A percentile compares a stretch with the other conserved stretches of the same genome.
Conservation (phyloP, 495 filamentous ascomycete species). For the Ramalina peruviana region DNA sequence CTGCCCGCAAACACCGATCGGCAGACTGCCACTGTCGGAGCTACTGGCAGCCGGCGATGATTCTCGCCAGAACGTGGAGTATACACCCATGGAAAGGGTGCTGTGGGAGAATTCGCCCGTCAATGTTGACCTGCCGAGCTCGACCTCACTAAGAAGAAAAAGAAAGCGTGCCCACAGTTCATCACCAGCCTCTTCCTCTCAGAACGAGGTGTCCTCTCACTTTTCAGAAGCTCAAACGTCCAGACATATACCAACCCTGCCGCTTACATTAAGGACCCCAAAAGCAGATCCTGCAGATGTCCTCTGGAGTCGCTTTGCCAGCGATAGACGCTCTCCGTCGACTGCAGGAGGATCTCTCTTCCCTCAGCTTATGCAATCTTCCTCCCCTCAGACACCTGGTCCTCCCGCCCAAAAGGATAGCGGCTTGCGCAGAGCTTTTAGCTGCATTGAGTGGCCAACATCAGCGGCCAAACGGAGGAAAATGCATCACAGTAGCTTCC, state of each 20-base stretch:
- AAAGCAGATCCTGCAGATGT: slow-evolving; percentile 72
- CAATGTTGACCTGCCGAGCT: slow-evolving; percentile 30
- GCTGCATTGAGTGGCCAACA: slow-evolving; percentile 49
- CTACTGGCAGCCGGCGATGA: slow-evolving; percentile 62
- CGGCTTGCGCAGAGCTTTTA: slow-evolving; percentile 50
- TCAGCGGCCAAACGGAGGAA: slow-evolving; percentile 41
- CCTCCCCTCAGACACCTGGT: slow-evolving; percentile 49
- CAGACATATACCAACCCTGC: slow-evolving; percentile 37
- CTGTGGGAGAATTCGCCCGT: slow-evolving; percentile 50
- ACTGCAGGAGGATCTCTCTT: slow-evolving; percentile 34
- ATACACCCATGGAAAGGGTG: slow-evolving; percentile 58
- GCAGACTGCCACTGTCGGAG: slow-evolving; percentile 62
- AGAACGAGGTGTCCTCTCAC: slow-evolving; percentile 30
- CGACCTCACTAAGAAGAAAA: slow-evolving; percentile 32
- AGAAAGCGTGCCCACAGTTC: slow-evolving; percentile 70
- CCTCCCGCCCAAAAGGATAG: slow-evolving; percentile 28
- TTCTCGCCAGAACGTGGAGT: slow-evolving; percentile 27
- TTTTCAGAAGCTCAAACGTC: slow-evolving; percentile 28
- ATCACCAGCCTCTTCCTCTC: slow-evolving; percentile 62
- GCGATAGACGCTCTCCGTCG: slow-evolving; percentile 20
- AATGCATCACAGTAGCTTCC: slow-evolving; percentile 19
- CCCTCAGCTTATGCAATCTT: slow-evolving; percentile 51
- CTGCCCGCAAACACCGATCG: slow-evolving; percentile 59
- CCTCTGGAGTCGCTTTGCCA: slow-evolving; percentile 63
- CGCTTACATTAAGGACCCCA: slow-evolving; percentile 52